Percentiles rank a stretch among this genome's conserved stretches.
Conservation (phyloP, 345 rosid genomes). For the Eucalyptus tenuipes region DNA sequence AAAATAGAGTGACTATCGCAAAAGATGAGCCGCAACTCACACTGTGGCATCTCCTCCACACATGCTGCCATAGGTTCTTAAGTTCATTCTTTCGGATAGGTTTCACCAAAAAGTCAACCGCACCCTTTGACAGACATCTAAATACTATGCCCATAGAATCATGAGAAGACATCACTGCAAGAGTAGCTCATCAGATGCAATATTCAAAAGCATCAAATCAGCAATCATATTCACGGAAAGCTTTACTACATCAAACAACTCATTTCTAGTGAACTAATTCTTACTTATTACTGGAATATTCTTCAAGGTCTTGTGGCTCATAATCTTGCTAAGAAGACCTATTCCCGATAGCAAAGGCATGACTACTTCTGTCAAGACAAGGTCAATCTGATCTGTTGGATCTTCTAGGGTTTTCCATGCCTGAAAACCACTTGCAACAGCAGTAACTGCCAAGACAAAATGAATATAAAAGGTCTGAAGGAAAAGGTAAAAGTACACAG, state of each 20-base stretch:
- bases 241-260: neutral
- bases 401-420: conserved; percentile 72
- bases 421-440: conserved; percentile 49
- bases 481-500: neutral
- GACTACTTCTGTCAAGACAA: conserved; percentile 66
- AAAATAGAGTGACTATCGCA: neutral
- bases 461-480: neutral
- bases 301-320: conserved; percentile 53
- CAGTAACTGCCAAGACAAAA: conserved; percentile 23
- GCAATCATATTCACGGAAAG: neutral
- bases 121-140: conserved; percentile 76
- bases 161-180: conserved; percentile 80
- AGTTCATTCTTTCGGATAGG: conserved; percentile 84
- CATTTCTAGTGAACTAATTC: neutral
- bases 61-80: conserved; percentile 79
- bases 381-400: conserved; percentile 41
- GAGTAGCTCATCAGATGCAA: neutral
- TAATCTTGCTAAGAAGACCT: conserved; percentile 59
- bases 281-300: conserved; percentile 70
- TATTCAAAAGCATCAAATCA: conserved; percentile 6
- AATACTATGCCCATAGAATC: conserved; percentile 77
- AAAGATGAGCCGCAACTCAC: conserved; percentile 21
- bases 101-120: conserved; percentile 77
- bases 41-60: conserved; percentile 80
- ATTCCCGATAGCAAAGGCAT: conserved; percentile 72